Base-by-base conservation (phyloP, 2,329 filamentous ascomycete genomes). In the Monosporascus sp. region DNA sequence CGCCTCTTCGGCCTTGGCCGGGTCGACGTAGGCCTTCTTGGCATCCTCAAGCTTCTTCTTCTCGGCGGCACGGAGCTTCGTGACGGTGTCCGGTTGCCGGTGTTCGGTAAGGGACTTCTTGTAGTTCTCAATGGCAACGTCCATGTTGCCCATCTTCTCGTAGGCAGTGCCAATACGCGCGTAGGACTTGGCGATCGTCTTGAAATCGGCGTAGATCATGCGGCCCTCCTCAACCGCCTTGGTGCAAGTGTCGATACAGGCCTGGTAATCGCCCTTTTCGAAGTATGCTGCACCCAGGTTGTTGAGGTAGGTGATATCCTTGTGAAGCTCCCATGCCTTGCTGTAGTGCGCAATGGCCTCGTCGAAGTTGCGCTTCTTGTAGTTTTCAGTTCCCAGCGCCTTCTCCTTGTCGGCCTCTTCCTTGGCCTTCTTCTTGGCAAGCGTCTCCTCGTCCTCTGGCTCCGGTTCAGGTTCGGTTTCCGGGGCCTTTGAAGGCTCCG, bases 301-400 rank as follows among this genome's bases (percentile, higher is more conserved):
- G 78, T 95, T 99, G 55, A 97, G 81, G 74, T 99, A 99, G 17
- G 93, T 94, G 66, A 99, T 96, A 66, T 99, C 94, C 79, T 97
- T 94, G 82, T 90, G 80, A 40, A 89, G 73, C 55, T 96, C 92
- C 94, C 94, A 99, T 0, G 94, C 94, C 72, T 96, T 95, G 70
- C 73, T 82, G 79, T 99, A 99, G 77, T 99, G 91, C 68, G 86
- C 84, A 65, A 99, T 97, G 49, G 94, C 94, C 67, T 88, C 85
- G 65, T 97, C 94, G 62, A 99, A 97, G 69, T 97, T 86, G 63
- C 91, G 87, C 83, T 97, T 97, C 86, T 99, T 99, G 81, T 99
- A 99, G 71, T 87, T 87, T 63, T 94, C 91, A 16, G 93, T 99
- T 54, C 94, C 94, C 53, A 95, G 78, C 31, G 87, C 89, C 84